Conservation (phyloP, 1,284 basidiomycete species). For the Malassezia sympodialis region DNA sequence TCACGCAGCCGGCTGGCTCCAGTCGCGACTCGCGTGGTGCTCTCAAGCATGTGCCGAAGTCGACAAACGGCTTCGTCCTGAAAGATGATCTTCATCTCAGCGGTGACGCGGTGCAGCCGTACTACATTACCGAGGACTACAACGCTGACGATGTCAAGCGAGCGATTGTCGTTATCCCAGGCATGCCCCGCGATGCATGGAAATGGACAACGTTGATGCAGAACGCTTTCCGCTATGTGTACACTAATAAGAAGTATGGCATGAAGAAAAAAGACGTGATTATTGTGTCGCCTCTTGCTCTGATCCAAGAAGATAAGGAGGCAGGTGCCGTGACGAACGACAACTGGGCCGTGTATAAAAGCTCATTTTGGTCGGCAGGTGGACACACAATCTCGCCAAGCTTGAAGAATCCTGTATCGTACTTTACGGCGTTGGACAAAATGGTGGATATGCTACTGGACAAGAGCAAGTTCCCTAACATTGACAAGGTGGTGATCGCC, state of each 20-base stretch:
- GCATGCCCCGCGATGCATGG: conserved; percentile 34
- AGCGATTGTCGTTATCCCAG: conserved; percentile 31
- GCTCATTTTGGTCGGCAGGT: conserved; percentile 35
- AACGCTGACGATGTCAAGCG: conserved; percentile 21
- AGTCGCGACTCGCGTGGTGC: neutral
- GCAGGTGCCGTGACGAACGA: conserved; percentile 23
- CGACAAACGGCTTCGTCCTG: conserved; percentile 15
- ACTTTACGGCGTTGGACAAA: conserved; percentile 31
- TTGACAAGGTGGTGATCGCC: conserved; percentile 31
- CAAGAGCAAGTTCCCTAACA: conserved; percentile 29
- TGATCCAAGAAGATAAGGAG: conserved; percentile 27
- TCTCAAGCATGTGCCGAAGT: conserved; percentile 8
- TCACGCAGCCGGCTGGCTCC: neutral
- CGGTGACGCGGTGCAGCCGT: conserved; percentile 4
- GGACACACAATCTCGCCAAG: conserved; percentile 21
- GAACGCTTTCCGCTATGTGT: conserved; percentile 31
- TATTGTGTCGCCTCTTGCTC: conserved; percentile 30
- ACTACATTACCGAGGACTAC: neutral
- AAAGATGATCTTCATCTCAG: conserved; percentile 11
- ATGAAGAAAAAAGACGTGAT: conserved; percentile 25
- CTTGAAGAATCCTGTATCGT: conserved; percentile 7
- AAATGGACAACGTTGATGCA: conserved; percentile 37
- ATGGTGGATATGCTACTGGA: conserved; percentile 32
- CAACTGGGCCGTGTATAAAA: conserved; percentile 2
- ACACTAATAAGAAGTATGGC: conserved; percentile 23